Evolutionary conservation across 2,329 filamentous ascomycete genomes (phyloP).

Genomic region (Mollisiaceae sp.): DNA sequence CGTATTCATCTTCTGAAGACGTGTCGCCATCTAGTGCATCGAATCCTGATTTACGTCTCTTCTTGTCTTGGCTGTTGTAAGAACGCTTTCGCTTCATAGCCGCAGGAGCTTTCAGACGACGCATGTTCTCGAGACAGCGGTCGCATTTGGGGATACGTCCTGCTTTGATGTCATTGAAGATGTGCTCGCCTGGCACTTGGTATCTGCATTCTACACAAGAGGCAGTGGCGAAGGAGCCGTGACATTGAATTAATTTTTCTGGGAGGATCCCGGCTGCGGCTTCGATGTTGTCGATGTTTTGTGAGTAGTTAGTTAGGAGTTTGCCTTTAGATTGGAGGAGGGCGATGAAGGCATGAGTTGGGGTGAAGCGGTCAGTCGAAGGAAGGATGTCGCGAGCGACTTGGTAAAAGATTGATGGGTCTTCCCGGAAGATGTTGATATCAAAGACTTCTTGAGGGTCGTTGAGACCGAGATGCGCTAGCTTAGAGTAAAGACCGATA

Average conservation of each 20-base stretch:
- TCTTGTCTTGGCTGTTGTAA: conserved; percentile 55
- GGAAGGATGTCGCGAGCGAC: conserved; percentile 91
- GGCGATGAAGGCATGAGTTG: conserved; percentile 92
- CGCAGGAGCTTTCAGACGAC: conserved; percentile 53
- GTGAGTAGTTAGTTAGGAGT: conserved; percentile 94
- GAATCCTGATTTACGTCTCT: conserved; percentile 40
- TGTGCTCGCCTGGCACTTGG: conserved; percentile 74
- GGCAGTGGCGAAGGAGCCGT: conserved; percentile 93
- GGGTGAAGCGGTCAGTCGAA: conserved; percentile 78
- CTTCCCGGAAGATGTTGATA: conserved; percentile 82
- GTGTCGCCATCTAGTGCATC: conserved; percentile 33
- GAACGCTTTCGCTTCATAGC: conserved; percentile 62
- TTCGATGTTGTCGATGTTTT: conserved; percentile 98
- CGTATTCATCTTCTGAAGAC: conserved; percentile 55
- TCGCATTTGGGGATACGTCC: conserved; percentile 79
- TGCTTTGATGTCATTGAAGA: conserved; percentile 79
- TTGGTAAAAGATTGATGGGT: conserved; percentile 89
- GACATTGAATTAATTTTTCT: conserved; percentile 90
- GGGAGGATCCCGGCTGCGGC: conserved; percentile 79
- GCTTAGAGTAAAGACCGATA: conserved; percentile 86
- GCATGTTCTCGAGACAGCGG: conserved; percentile 66
- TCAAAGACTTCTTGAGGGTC: conserved; percentile 97
- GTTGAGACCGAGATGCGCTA: conserved; percentile 73
- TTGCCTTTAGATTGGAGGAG: conserved; percentile 87
- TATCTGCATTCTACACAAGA: conserved; percentile 83